Percentiles rank a stretch among this genome's conserved stretches.
phyloP scores from a whole-genome alignment of 2,329 filamentous ascomycete species.

The Trichoderma atrobrunneum region DNA sequence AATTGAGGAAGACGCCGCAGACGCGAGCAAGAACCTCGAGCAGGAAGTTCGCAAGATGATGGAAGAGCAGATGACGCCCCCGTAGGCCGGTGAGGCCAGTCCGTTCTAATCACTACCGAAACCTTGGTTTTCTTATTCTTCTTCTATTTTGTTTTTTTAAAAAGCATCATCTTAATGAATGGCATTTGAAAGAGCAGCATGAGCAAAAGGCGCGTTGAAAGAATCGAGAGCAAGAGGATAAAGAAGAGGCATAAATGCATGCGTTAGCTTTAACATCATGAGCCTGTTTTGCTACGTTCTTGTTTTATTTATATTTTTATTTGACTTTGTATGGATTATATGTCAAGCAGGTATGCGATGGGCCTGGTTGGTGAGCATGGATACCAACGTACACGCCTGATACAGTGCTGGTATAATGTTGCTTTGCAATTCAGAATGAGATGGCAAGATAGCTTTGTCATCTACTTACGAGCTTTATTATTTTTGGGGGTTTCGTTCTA shows the following conservation, averaged over 20 bases:
- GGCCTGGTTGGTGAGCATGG: neutral
- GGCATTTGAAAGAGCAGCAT: neutral
- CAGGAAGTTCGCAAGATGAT: constrained; percentile 46
- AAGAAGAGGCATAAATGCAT: neutral
- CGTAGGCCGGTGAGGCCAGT: constrained; percentile 28
- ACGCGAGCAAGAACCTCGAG: constrained; percentile 39
- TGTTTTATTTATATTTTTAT: neutral
- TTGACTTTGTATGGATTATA: neutral
- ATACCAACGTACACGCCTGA: neutral
- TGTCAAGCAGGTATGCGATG: neutral
- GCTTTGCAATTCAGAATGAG: neutral
- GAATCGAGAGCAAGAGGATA: neutral
- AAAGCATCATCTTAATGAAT: neutral
- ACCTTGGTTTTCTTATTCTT: constrained; percentile 17
- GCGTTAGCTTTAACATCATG: neutral
- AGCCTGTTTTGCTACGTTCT: constrained; percentile 9
- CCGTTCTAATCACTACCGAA: neutral
- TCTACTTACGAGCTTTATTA: neutral
- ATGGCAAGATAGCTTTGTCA: neutral
- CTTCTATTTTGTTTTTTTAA: neutral
- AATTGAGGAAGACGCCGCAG: constrained; percentile 30
- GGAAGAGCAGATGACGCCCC: constrained; percentile 39
- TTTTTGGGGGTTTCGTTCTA: too few species aligned
- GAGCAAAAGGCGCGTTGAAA: neutral
- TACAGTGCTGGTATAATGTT: neutral